Conservation (phyloP, 1,284 basidiomycete genomes). For the Baeospora myosura region DNA sequence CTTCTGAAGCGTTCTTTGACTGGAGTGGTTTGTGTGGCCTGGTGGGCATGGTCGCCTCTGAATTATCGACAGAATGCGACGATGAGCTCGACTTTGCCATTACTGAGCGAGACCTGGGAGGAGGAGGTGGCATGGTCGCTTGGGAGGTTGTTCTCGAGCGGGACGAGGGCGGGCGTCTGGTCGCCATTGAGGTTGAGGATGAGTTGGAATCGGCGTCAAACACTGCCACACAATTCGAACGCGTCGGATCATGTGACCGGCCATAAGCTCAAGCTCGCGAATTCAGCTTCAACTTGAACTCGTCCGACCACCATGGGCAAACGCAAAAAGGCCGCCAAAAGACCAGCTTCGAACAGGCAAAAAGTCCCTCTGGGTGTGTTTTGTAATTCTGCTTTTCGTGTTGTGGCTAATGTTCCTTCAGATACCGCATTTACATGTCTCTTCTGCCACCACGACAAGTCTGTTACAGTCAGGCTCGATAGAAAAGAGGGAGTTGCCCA, state of each 20-base stretch:
- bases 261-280: no score
- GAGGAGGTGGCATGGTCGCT: slow-evolving; percentile 22
- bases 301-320: slow-evolving; percentile 74
- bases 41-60: slow-evolving; percentile 20
- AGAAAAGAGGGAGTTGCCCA: slow-evolving; percentile 76
- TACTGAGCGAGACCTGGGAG: slow-evolving; percentile 31
- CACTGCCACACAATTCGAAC: background rate
- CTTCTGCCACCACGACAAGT: slow-evolving; percentile 89
- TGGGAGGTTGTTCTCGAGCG: slow-evolving; percentile 23
- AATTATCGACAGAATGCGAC: slow-evolving; percentile 21
- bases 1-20: slow-evolving; percentile 26
- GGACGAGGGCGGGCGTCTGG: slow-evolving; percentile 42
- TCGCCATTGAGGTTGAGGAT: slow-evolving; percentile 36
- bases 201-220: slow-evolving; percentile 4
- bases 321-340: slow-evolving; percentile 80
- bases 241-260: no score
- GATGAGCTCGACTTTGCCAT: slow-evolving; percentile 26
- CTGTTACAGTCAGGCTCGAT: slow-evolving; percentile 81
- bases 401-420: slow-evolving; percentile 22
- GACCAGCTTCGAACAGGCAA: slow-evolving; percentile 45
- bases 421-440: slow-evolving; percentile 77
- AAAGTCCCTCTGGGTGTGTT: slow-evolving; percentile 64
- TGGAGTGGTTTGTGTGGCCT: slow-evolving; percentile 12
- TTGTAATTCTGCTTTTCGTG: slow-evolving; percentile 8
- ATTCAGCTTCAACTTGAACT: no score